Percentiles rank a stretch among this genome's conserved stretches.
These are phyloP conservation scores for Lentinula sp. DNA, from an alignment of 768 basidiomycete genomes.

Conservation along the genomic window DNA sequence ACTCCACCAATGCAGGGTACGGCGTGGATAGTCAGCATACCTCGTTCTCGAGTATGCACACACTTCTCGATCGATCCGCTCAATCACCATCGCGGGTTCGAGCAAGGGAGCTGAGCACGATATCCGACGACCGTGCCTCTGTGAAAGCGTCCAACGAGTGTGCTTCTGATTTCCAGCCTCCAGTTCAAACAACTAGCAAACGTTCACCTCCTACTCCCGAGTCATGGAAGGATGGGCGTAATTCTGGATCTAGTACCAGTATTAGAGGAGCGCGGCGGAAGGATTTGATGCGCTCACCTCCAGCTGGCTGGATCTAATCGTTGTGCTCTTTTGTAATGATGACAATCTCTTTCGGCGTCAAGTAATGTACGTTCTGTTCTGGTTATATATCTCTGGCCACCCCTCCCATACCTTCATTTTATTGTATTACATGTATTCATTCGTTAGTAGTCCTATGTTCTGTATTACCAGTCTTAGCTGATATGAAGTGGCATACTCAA, in stretches of 20 bases:
- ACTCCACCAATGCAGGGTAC: constrained; percentile 18
- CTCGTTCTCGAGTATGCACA: constrained; percentile 56
- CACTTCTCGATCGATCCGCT: constrained; percentile 42
- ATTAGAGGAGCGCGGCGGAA: constrained; percentile 14
- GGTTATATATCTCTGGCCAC: neutral
- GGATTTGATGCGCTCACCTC: constrained; percentile 21
- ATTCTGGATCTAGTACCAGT: constrained; percentile 20
- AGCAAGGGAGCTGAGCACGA: constrained; percentile 21
- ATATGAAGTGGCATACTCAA: neutral
- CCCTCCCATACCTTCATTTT: neutral
- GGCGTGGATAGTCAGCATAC: constrained; percentile 41
- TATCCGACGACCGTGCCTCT: neutral
- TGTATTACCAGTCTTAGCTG: neutral
- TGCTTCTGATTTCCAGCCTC: neutral
- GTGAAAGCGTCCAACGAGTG: neutral
- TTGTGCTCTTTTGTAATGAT: neutral
- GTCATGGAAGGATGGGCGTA: constrained; percentile 31
- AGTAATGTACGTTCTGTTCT: constrained; percentile 13
- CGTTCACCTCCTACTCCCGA: constrained; percentile 36
- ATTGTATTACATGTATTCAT: neutral
- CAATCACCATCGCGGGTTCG: constrained; percentile 18
- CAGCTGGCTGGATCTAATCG: constrained; percentile 42
- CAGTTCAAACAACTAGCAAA: constrained; percentile 10
- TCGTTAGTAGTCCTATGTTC: neutral
- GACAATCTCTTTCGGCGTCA: constrained; percentile 9